Conservation (phyloP, 129 eudicot species). For the Scalesia atractyloides region DNA sequence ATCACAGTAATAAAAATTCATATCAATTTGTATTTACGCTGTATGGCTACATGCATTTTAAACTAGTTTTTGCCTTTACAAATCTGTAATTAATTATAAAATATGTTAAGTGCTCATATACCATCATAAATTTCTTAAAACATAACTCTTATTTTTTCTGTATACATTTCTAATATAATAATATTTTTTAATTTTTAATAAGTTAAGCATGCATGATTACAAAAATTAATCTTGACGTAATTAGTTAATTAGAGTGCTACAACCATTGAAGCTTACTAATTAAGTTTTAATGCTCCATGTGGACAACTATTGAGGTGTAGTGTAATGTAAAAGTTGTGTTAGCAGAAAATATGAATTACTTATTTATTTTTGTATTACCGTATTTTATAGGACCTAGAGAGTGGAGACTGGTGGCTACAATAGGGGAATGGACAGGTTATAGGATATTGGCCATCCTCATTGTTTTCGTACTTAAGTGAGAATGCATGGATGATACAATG, state of each 20-base stretch:
- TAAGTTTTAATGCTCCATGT: no score
- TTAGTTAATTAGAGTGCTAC: no score
- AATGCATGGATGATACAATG: constrained; percentile 73
- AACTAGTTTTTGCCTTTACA: neutral
- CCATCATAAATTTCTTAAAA: no score
- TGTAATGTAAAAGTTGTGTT: neutral
- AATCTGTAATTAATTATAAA: neutral
- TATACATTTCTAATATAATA: no score
- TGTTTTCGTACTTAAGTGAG: constrained; percentile 60
- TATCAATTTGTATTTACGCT: neutral
- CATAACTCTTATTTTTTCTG: no score
- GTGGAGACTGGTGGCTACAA: constrained; percentile 90
- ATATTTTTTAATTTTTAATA: no score
- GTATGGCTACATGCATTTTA: neutral
- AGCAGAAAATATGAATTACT: neutral
- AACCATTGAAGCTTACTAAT: neutral
- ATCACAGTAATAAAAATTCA: neutral
- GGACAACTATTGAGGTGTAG: no score
- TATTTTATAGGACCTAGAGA: constrained; percentile 60
- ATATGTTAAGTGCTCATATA: no score
- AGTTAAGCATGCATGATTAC: no score
- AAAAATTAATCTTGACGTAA: no score
- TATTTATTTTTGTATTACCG: neutral
- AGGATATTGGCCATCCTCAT: constrained; percentile 74
- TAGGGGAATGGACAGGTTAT: constrained; percentile 61